Conservation (phyloP, 2,329 filamentous ascomycete species). For the Monascus ruber region DNA sequence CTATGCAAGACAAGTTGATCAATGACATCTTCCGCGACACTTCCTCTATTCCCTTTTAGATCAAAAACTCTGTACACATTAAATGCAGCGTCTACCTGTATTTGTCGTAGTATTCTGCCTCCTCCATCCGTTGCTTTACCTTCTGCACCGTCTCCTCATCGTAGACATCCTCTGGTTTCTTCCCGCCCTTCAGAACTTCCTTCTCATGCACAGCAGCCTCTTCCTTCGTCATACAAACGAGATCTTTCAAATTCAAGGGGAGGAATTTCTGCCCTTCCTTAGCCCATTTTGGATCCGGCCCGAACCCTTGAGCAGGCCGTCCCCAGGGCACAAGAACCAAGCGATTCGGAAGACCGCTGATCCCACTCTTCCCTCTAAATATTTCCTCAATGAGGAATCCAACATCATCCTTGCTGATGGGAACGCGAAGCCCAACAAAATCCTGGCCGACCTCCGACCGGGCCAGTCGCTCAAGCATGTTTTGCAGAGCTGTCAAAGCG, state of each 20-base stretch:
- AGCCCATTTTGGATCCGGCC: conserved; percentile 49
- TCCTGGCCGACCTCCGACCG: conserved; percentile 41
- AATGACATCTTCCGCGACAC: too few species aligned
- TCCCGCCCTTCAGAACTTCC: conserved; percentile 60
- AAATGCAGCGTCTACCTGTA: conserved; percentile 28
- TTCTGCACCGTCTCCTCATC: conserved; percentile 52
- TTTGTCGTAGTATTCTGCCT: conserved; percentile 48
- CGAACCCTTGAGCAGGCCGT: conserved; percentile 49
- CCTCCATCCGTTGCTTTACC: conserved; percentile 55
- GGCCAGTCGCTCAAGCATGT: conserved; percentile 64
- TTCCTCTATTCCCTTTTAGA: too few species aligned
- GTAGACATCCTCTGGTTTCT: conserved; percentile 62
- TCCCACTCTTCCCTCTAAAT: conserved; percentile 66
- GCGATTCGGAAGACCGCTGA: conserved; percentile 71
- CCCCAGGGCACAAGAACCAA: conserved; percentile 73
- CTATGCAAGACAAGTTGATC: too few species aligned
- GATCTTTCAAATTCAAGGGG: conserved; percentile 54
- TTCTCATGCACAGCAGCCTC: conserved; percentile 72
- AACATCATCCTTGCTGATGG: conserved; percentile 67
- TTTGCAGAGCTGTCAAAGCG: conserved; percentile 64
- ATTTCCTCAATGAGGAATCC: conserved; percentile 85
- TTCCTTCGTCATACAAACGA: conserved; percentile 90
- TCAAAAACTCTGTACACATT: too few species aligned
- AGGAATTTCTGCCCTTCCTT: conserved; percentile 63
- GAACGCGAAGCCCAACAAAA: conserved; percentile 63